Base-by-base conservation (phyloP, 2,329 filamentous ascomycete genomes). In the Xylariaceae sp. region DNA sequence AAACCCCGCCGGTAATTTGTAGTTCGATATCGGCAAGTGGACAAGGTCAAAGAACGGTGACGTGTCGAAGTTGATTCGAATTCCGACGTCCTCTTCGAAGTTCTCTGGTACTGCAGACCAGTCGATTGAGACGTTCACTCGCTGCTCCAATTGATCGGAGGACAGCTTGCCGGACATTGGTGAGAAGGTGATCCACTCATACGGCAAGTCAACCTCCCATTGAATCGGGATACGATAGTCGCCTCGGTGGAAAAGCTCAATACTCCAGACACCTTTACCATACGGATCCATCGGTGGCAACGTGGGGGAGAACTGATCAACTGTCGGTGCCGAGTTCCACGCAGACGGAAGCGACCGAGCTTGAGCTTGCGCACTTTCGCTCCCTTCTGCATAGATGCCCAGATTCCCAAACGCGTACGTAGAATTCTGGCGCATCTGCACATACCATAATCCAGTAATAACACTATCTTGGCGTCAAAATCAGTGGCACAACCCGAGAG, bases 321-420 rank as follows among this genome's bases (percentile, higher is more conserved):
- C 73, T 63, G 48, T 70, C 73, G 55, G 57, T 64, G 59, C 82
- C 75, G 67, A 75, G 80, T 14, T 65, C 31, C 51, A 56, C 2
- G 38, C 34, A 5, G 58, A 55, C 67, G 66, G 82, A 77, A 52
- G 80, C 76, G 40, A 78, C 73, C 0, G 77, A 75, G 1, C 81
- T 75, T 62, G 77, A 53, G 65, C 78, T 60, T 64, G 74, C 9
- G 84, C 73, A 2, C 78, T 77, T 16, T 81, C 82, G 55, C 84
- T 82, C 49, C 75, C 77, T 61, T 84, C 78, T 2, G 81, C 72
- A 3, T 75, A 72, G 6, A 84, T 72, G 2, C 80, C 80, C 51
- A 84, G 69, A 33, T 80, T 75, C 1, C 81, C 81, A 1, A 75
- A 74, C 13, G 86, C 73, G 2, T 75, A 66, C 33, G 71, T 73